Conservation (phyloP, 306 rosid genomes). For the Pterocarpus macrocarpus region DNA sequence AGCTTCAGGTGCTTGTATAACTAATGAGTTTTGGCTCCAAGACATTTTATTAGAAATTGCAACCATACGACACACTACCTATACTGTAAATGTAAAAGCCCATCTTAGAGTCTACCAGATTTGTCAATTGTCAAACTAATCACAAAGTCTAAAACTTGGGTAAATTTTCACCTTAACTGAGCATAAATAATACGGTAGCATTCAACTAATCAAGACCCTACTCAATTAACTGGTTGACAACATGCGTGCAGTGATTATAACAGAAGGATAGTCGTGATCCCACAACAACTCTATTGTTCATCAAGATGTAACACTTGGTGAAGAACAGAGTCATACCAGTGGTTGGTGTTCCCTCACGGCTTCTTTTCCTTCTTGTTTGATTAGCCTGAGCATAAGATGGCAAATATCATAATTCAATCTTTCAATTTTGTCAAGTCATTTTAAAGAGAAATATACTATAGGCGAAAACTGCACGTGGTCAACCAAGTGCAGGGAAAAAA, state of each 20-base stretch:
- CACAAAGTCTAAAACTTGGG: not conserved
- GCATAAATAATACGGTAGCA: conserved; percentile 14
- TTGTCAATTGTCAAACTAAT: conserved; percentile 8
- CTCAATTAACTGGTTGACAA: conserved; percentile 41
- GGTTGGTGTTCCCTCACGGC: conserved; percentile 80
- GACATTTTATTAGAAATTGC: conserved; percentile 16
- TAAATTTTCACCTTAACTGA: conserved; percentile 18
- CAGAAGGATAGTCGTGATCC: conserved; percentile 37
- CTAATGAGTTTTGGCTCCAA: not conserved
- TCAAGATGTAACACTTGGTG: conserved; percentile 55
- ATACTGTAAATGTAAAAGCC: conserved; percentile 7
- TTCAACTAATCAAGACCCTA: conserved; percentile 39
- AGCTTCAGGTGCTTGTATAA: not conserved
- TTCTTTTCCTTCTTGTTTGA: conserved; percentile 80
- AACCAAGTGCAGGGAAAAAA: conserved; percentile 32
- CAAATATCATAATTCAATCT: conserved; percentile 44
- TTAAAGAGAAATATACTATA: conserved; percentile 30
- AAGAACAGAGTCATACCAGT: conserved; percentile 73
- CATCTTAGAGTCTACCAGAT: conserved; percentile 16
- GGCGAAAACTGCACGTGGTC: conserved; percentile 35
- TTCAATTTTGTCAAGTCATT: conserved; percentile 36
- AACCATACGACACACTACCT: conserved; percentile 37
- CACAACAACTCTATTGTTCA: conserved; percentile 49
- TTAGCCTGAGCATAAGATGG: conserved; percentile 68
- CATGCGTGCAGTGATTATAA: conserved; percentile 37